phyloP scores from a whole-genome alignment of 108 stramenopile genomes.

The Nitzschia sp. region DNA sequence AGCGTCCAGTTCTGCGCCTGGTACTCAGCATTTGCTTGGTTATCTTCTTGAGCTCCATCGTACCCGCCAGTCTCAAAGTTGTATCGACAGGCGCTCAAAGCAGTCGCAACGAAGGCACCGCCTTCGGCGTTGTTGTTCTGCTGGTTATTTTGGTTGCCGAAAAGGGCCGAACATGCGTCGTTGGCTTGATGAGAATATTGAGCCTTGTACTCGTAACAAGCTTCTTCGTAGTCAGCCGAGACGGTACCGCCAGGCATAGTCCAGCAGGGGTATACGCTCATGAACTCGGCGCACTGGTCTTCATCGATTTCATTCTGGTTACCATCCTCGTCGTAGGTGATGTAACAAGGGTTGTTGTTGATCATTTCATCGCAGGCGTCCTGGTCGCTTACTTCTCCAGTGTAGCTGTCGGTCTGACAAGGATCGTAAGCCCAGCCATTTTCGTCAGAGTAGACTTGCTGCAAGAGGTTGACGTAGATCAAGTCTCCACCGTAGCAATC shows the following conservation, averaged over 20 bases:
- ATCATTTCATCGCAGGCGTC: not conserved
- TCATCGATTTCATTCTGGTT: not conserved
- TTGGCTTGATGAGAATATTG: slow-evolving; percentile 1
- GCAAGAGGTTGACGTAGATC: slow-evolving; percentile 12
- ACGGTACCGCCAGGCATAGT: slow-evolving; percentile 7
- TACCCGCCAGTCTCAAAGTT: not conserved
- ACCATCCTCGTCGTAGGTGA: slow-evolving; percentile 3
- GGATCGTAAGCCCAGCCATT: slow-evolving; percentile 10
- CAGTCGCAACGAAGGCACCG: not conserved
- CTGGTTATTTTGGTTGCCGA: not conserved
- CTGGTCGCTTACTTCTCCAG: not conserved
- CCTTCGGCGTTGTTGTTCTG: not conserved
- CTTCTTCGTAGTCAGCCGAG: not conserved
- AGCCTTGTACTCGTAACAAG: slow-evolving; percentile 2
- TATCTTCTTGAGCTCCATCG: not conserved
- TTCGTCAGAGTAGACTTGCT: slow-evolving; percentile 3
- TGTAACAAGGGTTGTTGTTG: slow-evolving; percentile 6
- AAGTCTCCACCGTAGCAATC: slow-evolving; percentile 20
- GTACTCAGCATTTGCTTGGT: not conserved
- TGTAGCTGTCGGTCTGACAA: not conserved
- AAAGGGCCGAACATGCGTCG: not conserved
- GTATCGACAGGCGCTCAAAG: slow-evolving; percentile 1
- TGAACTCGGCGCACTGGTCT: slow-evolving; percentile 15
- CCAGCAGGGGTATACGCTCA: slow-evolving; percentile 13
- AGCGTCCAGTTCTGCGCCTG: not conserved